A percentile compares a stretch with the other conserved stretches of the same genome.
These are phyloP conservation scores for Fusarium mexicanum DNA, from an alignment of 2,329 filamentous ascomycete species.

Conservation along the genomic window DNA sequence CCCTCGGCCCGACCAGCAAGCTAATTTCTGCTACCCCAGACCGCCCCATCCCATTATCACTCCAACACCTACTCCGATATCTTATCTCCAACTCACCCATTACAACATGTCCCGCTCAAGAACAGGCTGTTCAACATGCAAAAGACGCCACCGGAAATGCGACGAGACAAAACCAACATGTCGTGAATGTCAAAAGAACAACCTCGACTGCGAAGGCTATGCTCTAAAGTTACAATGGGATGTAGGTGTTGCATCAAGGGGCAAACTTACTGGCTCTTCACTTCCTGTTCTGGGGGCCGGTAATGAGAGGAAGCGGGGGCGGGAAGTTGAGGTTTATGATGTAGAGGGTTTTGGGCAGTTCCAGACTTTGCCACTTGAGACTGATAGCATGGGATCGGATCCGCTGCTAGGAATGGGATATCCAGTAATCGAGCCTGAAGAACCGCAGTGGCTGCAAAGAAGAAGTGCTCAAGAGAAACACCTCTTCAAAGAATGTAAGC, in stretches of 20 bases:
- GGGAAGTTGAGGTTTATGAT: background rate
- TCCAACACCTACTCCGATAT: too few species aligned
- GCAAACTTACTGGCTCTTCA: constrained; percentile 8
- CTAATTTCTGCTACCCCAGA: constrained; percentile 9
- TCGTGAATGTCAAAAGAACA: constrained; percentile 15
- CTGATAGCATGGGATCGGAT: background rate
- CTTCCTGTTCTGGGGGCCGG: background rate
- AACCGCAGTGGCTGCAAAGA: background rate
- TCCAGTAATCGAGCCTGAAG: background rate
- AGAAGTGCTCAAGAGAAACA: background rate
- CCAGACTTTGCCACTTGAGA: background rate
- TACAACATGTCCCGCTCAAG: constrained; percentile 28
- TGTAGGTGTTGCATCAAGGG: constrained; percentile 23
- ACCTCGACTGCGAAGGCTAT: constrained; percentile 24
- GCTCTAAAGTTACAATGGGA: constrained; percentile 27
- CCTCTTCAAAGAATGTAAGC: constrained; percentile 5
- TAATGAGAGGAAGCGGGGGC: background rate
- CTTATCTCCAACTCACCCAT: background rate
- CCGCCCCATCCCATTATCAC: background rate
- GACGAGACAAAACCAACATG: constrained; percentile 31
- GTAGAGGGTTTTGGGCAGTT: background rate
- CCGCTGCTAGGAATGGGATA: background rate
- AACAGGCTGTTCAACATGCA: constrained; percentile 31
- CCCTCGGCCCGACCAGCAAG: background rate
- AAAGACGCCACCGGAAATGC: constrained; percentile 35